Evolutionary conservation across 805 yeast genomes (phyloP).

Genomic region (Saccharomycopsis sp.): DNA sequence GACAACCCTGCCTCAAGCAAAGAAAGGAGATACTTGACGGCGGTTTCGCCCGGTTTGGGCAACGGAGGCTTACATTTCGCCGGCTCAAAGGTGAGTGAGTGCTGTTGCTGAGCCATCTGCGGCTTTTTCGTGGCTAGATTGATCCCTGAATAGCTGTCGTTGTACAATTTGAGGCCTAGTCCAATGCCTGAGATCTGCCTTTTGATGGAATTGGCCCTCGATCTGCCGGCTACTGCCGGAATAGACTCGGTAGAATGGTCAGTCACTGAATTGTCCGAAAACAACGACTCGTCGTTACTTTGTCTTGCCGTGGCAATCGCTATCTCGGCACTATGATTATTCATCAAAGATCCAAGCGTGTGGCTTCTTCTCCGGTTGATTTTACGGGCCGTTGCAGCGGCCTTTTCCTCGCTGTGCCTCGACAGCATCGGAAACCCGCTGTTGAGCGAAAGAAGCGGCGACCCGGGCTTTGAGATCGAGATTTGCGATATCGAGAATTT

Average conservation of each 20-base stretch:
- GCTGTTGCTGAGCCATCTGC: neutral
- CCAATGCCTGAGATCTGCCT: neutral
- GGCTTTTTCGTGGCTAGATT: neutral
- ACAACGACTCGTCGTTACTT: neutral
- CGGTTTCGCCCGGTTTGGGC: conserved; percentile 13
- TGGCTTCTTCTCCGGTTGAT: conserved; percentile 14
- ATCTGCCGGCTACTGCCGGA: neutral
- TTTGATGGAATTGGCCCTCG: conserved; percentile 10
- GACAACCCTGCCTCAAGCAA: conserved; percentile 16
- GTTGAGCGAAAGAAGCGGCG: conserved; percentile 7
- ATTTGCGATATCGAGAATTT: conserved; percentile 7
- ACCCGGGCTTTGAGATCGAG: conserved; percentile 10
- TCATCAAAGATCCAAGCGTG: conserved; percentile 13
- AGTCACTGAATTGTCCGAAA: neutral
- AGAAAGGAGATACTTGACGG: conserved; percentile 3
- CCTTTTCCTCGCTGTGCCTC: neutral
- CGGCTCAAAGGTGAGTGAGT: neutral
- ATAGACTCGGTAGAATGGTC: neutral
- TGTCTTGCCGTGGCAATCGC: neutral
- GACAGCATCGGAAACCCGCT: neutral
- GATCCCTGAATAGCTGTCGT: conserved; percentile 1
- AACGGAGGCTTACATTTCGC: conserved; percentile 5
- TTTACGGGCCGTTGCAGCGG: neutral
- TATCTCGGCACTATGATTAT: neutral
- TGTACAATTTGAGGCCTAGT: conserved; percentile 4